Base-by-base conservation (phyloP, 78 protist genomes). In the Chrysochromulina parva region DNA sequence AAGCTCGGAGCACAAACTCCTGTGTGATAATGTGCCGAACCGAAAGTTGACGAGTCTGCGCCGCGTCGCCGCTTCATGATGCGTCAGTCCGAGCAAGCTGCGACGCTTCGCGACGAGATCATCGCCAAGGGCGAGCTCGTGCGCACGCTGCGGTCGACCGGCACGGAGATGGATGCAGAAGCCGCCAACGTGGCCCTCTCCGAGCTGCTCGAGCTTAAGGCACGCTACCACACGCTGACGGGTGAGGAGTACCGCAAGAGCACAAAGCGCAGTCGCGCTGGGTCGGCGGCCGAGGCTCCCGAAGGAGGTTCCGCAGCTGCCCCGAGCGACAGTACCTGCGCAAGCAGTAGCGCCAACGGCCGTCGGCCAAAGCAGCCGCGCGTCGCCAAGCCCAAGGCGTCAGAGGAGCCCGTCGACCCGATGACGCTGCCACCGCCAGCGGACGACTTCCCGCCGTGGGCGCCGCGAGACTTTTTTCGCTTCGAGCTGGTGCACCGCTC, bases 401-500 rank as follows among this genome's bases (percentile, higher is more conserved):
- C 53, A 2, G 82, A 38, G n/a, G 22, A 53, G 28, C 9, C 82
- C 16, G 57, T 17, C 55, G 86, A 78, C 60, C 17, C 60, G 47
- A 20, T 78, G 86, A 7, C 59, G 55, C 60, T 16, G 47, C 86
- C 86, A 2, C 86, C 62, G 9, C 62, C 86, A 20, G 57, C 86
- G 48, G 2, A 5, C 86, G 9, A 20, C 48, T 78, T 78, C 86
- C 62, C 86, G 14, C 50, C 86, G 53, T 78, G 47, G 48, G 62
- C 55, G 86, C 48, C 60, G 47, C 86, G 86, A 26, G 86, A 78
- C 62, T 78, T 53, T 14, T 78, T 78, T 47, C 58, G 60, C 48
- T 78, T 78, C 60, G 86, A 78, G 47, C 47, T 78, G 14, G 22
- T 85, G 48, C 89, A 85, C 89, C 2, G 14, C 48, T 85, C 89